Base-by-base conservation (phyloP, 2,329 filamentous ascomycete genomes). In the Colletotrichum spinosum region DNA sequence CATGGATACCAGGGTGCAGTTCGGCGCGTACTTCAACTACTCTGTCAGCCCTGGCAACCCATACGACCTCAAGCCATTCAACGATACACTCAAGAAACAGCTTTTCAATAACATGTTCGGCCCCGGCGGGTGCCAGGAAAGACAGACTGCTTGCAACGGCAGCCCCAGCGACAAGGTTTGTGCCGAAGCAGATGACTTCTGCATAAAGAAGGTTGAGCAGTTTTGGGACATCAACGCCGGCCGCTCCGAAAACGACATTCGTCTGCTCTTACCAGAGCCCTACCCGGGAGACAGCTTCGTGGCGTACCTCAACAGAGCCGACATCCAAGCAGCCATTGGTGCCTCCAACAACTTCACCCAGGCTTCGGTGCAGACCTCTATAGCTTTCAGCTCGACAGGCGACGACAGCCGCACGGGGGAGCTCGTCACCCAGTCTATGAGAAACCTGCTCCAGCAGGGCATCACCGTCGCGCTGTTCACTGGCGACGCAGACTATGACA, bases 21-120 rank as follows among this genome's bases (percentile, higher is more conserved):
- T 60, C 10, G 61, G 35, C 1, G 49, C 61, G 10, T 65, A 65
- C 12, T 60, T 60, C 15, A 60, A 65, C 50, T 65, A 65, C 56
- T 60, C 56, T 1, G 49, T 50, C 6, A n/a, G 15, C 15, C 39
- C 41, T 0, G 56, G 56, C 6, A 60, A 60, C 33, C 61, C 61
- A 2, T 65, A 65, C 51, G 61, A 60, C 44, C 1, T 65, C 6
- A 34, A 5, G 33, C 56, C 56, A 2, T 65, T 54, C 1, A 65
- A 65, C 50, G 39, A 55, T 2, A 55, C 56, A 4, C 61, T 44
- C 12, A 41, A 60, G 12, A 25, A 55, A 34, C 57, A 65, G 3
- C 61, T 65, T 3, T 45, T 45, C 7, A 39, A 10, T 3, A 55
- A 55, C 44, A 60, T 60, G 55, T 60, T 60, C 15, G 61, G 61